These are phyloP conservation scores for Volvox reticuliferus DNA, from an alignment of 139 green algal genomes.

Conservation along the genomic window DNA sequence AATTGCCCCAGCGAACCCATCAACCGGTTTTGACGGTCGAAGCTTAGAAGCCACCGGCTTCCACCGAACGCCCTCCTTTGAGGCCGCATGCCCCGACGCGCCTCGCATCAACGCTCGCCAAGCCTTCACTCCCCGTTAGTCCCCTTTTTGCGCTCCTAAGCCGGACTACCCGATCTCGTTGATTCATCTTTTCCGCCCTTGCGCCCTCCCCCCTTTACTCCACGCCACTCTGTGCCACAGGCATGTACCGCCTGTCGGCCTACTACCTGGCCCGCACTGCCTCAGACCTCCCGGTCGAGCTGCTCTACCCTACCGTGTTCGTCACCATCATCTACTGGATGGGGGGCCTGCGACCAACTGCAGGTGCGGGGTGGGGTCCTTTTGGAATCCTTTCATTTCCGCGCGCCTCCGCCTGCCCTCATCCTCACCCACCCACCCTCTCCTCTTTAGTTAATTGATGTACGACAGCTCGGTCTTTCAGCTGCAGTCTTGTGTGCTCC, in stretches of 20 bases:
- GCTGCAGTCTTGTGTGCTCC: too few relatives aligned
- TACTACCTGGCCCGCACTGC: constrained; percentile 85
- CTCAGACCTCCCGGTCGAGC: constrained; percentile 85
- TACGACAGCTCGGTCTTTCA: too few relatives aligned
- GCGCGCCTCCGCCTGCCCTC: not conserved
- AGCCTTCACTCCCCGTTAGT: too few relatives aligned
- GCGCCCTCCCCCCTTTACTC: not conserved
- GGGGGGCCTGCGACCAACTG: constrained; percentile 51
- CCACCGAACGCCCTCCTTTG: too few relatives aligned
- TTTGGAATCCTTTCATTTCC: too few relatives aligned
- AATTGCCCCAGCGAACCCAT: too few relatives aligned
- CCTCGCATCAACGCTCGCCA: too few relatives aligned
- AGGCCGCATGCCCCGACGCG: too few relatives aligned
- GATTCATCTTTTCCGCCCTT: not conserved
- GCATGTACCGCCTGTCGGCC: constrained; percentile 70
- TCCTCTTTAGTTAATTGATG: too few relatives aligned
- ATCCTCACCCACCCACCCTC: not conserved
- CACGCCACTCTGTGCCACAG: not conserved
- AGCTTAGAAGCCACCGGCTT: too few relatives aligned
- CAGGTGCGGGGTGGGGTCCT: constrained; percentile 18
- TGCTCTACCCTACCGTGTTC: constrained; percentile 60
- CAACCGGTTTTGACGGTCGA: too few relatives aligned
- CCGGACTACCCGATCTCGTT: not conserved
- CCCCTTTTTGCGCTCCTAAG: too few relatives aligned
- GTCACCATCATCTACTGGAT: constrained; percentile 75